Evolutionary conservation across 1,284 basidiomycete species (phyloP).

Genomic region (Tylopilus orsonianus): DNA sequence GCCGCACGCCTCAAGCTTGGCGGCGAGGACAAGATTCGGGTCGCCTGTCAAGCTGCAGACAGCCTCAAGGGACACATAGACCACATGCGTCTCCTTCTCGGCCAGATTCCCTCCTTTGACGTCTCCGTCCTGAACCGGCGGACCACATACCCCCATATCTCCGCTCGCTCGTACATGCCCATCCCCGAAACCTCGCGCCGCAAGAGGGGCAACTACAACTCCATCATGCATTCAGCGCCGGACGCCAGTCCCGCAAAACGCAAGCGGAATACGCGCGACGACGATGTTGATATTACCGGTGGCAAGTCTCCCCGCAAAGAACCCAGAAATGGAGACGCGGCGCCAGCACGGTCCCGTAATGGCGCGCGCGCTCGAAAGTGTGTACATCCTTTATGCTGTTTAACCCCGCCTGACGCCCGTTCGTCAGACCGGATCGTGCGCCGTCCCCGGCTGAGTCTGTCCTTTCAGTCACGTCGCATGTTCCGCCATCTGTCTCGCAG

Average conservation of each 20-base stretch:
- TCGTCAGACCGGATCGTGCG: conserved; percentile 54
- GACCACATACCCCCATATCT: conserved; percentile 74
- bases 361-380: conserved; percentile 60
- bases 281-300: conserved; percentile 50
- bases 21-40: conserved; percentile 98
- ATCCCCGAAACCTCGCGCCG: conserved; percentile 61
- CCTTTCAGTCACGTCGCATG: conserved; percentile 64
- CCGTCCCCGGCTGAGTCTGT: conserved; percentile 72
- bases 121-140: conserved; percentile 53
- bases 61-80: conserved; percentile 72
- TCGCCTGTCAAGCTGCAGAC: conserved; percentile 93
- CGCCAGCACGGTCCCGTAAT: conserved; percentile 44
- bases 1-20: conserved; percentile 90
- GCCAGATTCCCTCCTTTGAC: conserved; percentile 69
- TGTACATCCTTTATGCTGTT: conserved; percentile 27
- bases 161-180: conserved; percentile 64
- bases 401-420: conserved; percentile 9
- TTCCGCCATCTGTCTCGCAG: conserved; percentile 31
- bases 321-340: conserved; percentile 38
- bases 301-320: conserved; percentile 47
- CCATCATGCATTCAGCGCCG: conserved; percentile 45
- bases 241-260: conserved; percentile 60
- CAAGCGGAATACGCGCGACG: conserved; percentile 56
- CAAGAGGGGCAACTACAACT: conserved; percentile 47
- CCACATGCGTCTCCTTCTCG: conserved; percentile 68